Conservation (phyloP, 2,329 filamentous ascomycete genomes). For the Hypoxylon sp. region DNA sequence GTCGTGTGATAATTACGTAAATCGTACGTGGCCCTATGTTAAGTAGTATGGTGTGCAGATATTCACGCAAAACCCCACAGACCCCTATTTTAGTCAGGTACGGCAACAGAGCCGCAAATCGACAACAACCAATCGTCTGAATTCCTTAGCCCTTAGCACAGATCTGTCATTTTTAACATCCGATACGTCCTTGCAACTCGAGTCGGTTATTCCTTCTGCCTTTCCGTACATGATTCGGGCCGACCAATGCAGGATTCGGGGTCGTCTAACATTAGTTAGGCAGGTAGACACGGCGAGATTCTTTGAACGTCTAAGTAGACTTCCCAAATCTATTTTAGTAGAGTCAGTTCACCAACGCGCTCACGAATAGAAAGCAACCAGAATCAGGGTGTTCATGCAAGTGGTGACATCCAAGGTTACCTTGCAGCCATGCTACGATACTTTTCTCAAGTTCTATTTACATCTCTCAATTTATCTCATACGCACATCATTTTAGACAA, state of each 20-base stretch:
- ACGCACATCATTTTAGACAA: no score
- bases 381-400: no score
- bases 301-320: neutral
- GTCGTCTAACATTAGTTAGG: neutral
- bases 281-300: neutral
- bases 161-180: slow-evolving; percentile 11
- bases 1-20: slow-evolving; percentile 24
- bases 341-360: neutral
- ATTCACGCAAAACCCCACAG: slow-evolving; percentile 10
- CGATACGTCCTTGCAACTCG: slow-evolving; percentile 10
- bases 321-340: neutral
- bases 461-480: no score
- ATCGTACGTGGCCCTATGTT: slow-evolving; percentile 31
- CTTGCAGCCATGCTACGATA: neutral
- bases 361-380: neutral
- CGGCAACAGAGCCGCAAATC: slow-evolving; percentile 29
- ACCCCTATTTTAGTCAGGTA: slow-evolving; percentile 22
- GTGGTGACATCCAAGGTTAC: neutral
- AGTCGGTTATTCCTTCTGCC: neutral
- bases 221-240: neutral
- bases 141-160: neutral
- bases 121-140: neutral
- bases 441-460: neutral
- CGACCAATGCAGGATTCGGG: slow-evolving; percentile 3
- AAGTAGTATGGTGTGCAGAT: no score